Conservation (phyloP, 179 eudicot species). For the Camellia oleifera region DNA sequence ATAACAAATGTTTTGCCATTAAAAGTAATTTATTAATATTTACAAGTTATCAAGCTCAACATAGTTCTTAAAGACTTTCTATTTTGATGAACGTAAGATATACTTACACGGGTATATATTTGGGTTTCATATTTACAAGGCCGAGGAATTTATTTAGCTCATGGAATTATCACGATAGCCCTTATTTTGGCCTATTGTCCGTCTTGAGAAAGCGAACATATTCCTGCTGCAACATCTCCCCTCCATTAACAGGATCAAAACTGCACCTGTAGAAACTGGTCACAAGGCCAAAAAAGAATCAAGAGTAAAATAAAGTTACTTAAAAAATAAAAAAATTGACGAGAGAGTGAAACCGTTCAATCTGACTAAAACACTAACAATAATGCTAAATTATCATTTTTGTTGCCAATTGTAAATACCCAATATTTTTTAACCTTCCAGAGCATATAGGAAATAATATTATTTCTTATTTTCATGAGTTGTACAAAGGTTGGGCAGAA, state of each 20-base stretch:
- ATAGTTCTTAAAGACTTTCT: not conserved
- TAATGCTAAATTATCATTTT: not conserved
- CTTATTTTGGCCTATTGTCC: constrained; percentile 44
- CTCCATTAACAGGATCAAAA: constrained; percentile 84
- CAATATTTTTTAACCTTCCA: not conserved
- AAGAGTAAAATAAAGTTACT: no score
- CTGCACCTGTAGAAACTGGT: constrained; percentile 86
- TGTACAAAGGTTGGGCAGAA: not conserved
- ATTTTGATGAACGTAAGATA: not conserved
- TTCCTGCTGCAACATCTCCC: constrained; percentile 82
- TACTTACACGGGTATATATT: not conserved
- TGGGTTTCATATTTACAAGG: not conserved
- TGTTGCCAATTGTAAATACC: not conserved
- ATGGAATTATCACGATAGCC: constrained; percentile 17
- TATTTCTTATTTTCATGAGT: not conserved
- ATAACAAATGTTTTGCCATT: not conserved
- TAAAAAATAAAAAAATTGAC: not conserved
- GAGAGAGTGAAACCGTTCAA: not conserved
- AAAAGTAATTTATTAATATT: constrained; percentile 9
- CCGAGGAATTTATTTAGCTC: not conserved
- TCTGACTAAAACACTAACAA: not conserved
- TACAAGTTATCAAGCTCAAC: constrained; percentile 3
- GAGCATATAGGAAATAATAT: not conserved
- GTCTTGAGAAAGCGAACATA: constrained; percentile 75
- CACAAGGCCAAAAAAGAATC: not conserved